phyloP scores from a whole-genome alignment of 108 stramenopile genomes.

The Nitzschia sp. region DNA sequence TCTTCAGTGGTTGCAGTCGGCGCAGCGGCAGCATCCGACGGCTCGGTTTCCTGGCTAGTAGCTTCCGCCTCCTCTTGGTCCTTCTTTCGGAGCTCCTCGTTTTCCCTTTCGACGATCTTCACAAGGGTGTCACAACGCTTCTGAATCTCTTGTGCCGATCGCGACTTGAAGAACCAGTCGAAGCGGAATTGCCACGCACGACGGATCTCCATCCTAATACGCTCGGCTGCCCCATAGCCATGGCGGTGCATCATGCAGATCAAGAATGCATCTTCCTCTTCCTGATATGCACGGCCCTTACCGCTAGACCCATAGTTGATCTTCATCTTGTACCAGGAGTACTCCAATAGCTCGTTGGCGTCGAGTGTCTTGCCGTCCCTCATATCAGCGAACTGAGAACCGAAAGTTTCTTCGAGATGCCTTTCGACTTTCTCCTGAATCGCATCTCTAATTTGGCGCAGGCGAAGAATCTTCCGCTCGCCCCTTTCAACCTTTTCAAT shows the following conservation, averaged over 20 bases:
- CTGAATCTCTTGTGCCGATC: constrained; percentile 91
- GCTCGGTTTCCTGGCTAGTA: too few relatives aligned
- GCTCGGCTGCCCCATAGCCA: constrained; percentile 92
- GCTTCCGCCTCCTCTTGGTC: constrained; percentile 39
- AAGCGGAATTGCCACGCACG: constrained; percentile 96
- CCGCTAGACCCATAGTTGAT: constrained; percentile 71
- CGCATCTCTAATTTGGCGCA: constrained; percentile 88
- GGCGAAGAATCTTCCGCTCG: constrained; percentile 85
- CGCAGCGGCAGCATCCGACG: too few relatives aligned
- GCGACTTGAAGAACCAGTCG: constrained; percentile 98
- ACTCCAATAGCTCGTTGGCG: constrained; percentile 70
- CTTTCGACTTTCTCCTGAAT: constrained; percentile 94
- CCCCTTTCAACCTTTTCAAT: constrained; percentile 90
- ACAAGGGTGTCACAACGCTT: constrained; percentile 86
- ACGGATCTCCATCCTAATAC: constrained; percentile 93
- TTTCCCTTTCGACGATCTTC: constrained; percentile 75
- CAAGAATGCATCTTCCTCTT: constrained; percentile 97
- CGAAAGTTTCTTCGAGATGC: constrained; percentile 90
- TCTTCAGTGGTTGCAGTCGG: too few relatives aligned
- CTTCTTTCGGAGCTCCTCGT: constrained; percentile 72
- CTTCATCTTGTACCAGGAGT: constrained; percentile 85
- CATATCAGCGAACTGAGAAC: constrained; percentile 58
- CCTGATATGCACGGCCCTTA: constrained; percentile 75
- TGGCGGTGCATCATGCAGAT: constrained; percentile 95
- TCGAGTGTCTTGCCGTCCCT: constrained; percentile 71